Evolutionary conservation across 352 stramenopile genomes (phyloP), one percentile per base, ranked within the genome.

Genomic region (Achlya hypogyna): DNA sequence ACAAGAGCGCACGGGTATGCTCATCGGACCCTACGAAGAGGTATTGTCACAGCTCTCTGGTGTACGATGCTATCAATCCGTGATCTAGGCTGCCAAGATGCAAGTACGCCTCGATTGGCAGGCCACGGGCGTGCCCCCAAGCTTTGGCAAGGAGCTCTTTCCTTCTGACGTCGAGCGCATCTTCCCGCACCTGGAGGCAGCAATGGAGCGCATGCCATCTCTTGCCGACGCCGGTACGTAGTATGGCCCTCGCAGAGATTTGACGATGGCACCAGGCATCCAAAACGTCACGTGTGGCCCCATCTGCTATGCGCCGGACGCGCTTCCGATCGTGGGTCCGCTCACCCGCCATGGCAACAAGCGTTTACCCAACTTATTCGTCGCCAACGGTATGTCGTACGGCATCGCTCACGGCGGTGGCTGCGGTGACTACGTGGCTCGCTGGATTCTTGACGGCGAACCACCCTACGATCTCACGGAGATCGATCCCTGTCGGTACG

Each of bases 341-440:
- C 53, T 78, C 35, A 64, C 72, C 14, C 49, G 49, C 49, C 31
- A 56, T 20, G 49, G 49, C 49, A 71, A 81, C 32, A 49, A 49
- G 14, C 22, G 29, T 49, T 14, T 90, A 2, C 51, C 71, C 34
- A 81, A 82, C 42, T 81, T 84, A 49, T 90, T 79, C 65, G 73
- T 90, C 14, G 79, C 79, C 20, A 75, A 75, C 14, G 81, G 81
- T 20, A 59, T 90, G 32, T 81, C 70, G 18, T 78, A 88, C 40
- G 81, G 81, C n/a, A 88, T 88, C 52, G 51, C 86, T 22, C 78
- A 78, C 32, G 81, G 72, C 51, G 77, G 77, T 62, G 81, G 81
- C 8, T 71, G 87, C 23, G 81, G 81, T 12, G 69, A 78, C 22
- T 70, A 76, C 25, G 51, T 90, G 14, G 79, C 81, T n/a, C 20